Base-by-base conservation (phyloP, 352 stramenopile genomes). In the Phytophthora multivora region DNA sequence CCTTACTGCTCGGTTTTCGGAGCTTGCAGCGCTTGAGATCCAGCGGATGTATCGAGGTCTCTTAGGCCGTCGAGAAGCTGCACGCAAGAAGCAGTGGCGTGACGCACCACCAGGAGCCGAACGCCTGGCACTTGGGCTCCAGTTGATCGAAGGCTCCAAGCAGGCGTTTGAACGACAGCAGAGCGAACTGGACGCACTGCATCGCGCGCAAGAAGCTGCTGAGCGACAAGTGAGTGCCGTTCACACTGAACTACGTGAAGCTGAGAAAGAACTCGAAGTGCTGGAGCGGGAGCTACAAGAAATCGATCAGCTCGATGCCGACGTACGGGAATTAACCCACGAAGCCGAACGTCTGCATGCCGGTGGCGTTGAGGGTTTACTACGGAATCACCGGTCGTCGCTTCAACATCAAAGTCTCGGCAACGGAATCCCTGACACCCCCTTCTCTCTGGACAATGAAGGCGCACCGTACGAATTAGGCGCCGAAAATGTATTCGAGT, bases 141-240 rank as follows among this genome's bases (percentile, higher is more conserved):
- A 90, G 42, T 79, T 98, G 51, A 97, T 98, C 45, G 93, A 98
- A 63, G 91, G 94, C 35, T 96, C 89, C 4, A 98, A 98, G 59
- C 81, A 91, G 30, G 92, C 91, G 3, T 97, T 98, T 63, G 88
- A 97, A 56, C 72, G 88, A 8, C 93, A 98, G 61, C 92, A 97
- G 60, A 87, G 80, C 52, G 93, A 98, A 58, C 89, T 98, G 25
- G 91, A 98, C 41, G 91, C 89, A 10, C 66, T 98, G 13, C 91
- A 98, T 57, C 83, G 91, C 3, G 90, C 91, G 13, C 93, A 98
- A 65, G 90, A 97, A 56, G 63, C 73, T 3, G 90, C 92, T 4
- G 94, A 98, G 71, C 69, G 71, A 4, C 86, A 96, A 49, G 88
- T 98, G 45, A 96, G 81, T 39, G 69, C 91, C 1, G 95, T 98